These are phyloP conservation scores for Geotrichum carabidarum DNA, from an alignment of 1,139 yeast species.

Conservation along the genomic window DNA sequence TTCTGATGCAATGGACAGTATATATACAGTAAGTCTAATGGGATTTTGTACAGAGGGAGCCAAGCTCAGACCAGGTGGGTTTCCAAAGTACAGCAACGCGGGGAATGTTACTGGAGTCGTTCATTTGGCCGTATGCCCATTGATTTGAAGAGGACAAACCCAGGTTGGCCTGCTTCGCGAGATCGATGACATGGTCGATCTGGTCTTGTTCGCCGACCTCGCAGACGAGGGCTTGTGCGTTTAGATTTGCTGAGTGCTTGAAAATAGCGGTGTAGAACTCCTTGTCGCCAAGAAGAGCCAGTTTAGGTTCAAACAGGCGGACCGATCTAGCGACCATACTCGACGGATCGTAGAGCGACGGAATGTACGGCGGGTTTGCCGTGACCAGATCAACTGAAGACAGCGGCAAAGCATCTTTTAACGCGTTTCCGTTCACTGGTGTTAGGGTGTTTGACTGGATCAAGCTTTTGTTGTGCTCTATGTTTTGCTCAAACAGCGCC, in stretches of 20 bases:
- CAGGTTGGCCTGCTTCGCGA: constrained; percentile 17
- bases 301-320: constrained; percentile 60
- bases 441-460: background rate
- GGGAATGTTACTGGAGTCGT: constrained; percentile 36
- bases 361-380: constrained; percentile 89
- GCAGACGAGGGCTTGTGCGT: constrained; percentile 44
- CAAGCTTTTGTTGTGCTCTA: constrained; percentile 18
- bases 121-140: constrained; percentile 33
- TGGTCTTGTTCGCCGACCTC: constrained; percentile 44
- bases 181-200: constrained; percentile 24
- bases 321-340: constrained; percentile 54
- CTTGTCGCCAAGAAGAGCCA: constrained; percentile 70
- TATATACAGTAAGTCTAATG: background rate
- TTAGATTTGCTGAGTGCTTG: constrained; percentile 40
- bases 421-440: constrained; percentile 23
- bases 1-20: background rate
- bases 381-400: constrained; percentile 49
- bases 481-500: constrained; percentile 48
- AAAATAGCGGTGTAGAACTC: constrained; percentile 64
- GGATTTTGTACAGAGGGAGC: background rate
- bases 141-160: background rate
- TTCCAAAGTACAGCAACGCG: constrained; percentile 39
- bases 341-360: constrained; percentile 41
- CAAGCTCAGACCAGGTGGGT: background rate
- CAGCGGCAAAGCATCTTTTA: constrained; percentile 18